Evolutionary conservation across 257 asterid genomes (phyloP).

Genomic region (Verbascum thapsus): DNA sequence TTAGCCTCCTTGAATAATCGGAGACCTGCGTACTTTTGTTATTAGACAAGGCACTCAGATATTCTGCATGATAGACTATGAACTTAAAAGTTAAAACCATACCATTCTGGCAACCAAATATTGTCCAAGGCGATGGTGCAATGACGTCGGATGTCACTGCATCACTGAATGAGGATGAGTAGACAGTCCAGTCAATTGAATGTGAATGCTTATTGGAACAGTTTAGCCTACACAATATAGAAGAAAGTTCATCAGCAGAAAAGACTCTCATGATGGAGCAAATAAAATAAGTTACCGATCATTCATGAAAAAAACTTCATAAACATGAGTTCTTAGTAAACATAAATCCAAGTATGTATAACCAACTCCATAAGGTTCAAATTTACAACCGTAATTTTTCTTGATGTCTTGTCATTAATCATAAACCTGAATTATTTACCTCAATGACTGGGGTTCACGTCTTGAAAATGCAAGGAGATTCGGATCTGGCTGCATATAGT

Average conservation of each 20-base stretch:
- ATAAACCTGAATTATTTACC: constrained; percentile 45
- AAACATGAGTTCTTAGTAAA: constrained; percentile 26
- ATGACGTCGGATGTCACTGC: constrained; percentile 78
- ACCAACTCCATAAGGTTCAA: constrained; percentile 24
- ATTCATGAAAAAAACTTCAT: constrained; percentile 23
- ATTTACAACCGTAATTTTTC: constrained; percentile 10
- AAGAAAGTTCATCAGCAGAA: constrained; percentile 23
- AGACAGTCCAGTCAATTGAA: constrained; percentile 77
- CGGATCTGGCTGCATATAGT: constrained; percentile 62
- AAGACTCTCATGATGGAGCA: not conserved
- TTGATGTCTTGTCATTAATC: constrained; percentile 18
- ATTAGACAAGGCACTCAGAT: constrained; percentile 37
- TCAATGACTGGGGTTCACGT: constrained; percentile 53
- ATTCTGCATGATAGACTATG: constrained; percentile 24
- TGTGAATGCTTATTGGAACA: constrained; percentile 54
- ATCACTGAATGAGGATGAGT: constrained; percentile 70
- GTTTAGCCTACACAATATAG: constrained; percentile 53
- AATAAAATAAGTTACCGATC: constrained; percentile 3
- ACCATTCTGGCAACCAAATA: constrained; percentile 97
- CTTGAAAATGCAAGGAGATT: constrained; percentile 50
- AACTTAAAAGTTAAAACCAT: constrained; percentile 34
- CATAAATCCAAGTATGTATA: constrained; percentile 14
- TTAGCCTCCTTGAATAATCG: constrained; percentile 92
- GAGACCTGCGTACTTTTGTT: constrained; percentile 58
- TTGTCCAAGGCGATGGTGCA: constrained; percentile 97